Percentiles rank a stretch among this genome's conserved stretches.
Evolutionary conservation across 192 early-diverging fungal species (phyloP).

Genomic region (Coemansia sp.): DNA sequence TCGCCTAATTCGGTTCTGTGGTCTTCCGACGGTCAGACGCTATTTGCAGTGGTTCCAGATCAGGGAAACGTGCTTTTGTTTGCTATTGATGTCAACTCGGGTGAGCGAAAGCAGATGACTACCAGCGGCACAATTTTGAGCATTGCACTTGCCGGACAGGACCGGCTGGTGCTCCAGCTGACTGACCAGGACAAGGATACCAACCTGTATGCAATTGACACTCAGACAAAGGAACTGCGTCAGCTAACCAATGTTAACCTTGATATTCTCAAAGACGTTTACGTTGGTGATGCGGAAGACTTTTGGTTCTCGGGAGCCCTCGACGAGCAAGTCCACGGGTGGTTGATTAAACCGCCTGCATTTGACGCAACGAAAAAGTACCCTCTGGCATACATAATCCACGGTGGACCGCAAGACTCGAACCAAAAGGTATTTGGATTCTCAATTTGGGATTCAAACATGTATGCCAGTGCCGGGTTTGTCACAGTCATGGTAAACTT

Average conservation of each 20-base stretch:
- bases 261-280: slow-evolving; percentile 35
- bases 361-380: slow-evolving; percentile 60
- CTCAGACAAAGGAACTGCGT: slow-evolving; percentile 24
- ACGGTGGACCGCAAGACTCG: slow-evolving; percentile 78
- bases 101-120: slow-evolving; percentile 36
- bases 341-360: slow-evolving; percentile 60
- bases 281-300: slow-evolving; percentile 58
- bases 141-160: slow-evolving; percentile 9
- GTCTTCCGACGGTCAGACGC: slow-evolving; percentile 53
- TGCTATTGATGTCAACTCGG: slow-evolving; percentile 31
- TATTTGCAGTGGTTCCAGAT: slow-evolving; percentile 64
- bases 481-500: slow-evolving; percentile 69
- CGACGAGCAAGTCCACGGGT: slow-evolving; percentile 53
- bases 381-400: slow-evolving; percentile 75
- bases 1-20: slow-evolving; percentile 59
- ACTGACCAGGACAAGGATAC: slow-evolving; percentile 42
- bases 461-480: slow-evolving; percentile 73
- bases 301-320: slow-evolving; percentile 67
- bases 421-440: slow-evolving; percentile 59
- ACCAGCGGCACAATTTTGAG: slow-evolving; percentile 8
- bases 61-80: slow-evolving; percentile 56
- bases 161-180: slow-evolving; percentile 39
- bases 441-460: slow-evolving; percentile 69
- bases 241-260: slow-evolving; percentile 53
- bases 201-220: slow-evolving; percentile 34